Evolutionary conservation across 75 land plant species (phyloP), one percentile per base, ranked within the genome.

Genomic region (Picea sitchensis): DNA sequence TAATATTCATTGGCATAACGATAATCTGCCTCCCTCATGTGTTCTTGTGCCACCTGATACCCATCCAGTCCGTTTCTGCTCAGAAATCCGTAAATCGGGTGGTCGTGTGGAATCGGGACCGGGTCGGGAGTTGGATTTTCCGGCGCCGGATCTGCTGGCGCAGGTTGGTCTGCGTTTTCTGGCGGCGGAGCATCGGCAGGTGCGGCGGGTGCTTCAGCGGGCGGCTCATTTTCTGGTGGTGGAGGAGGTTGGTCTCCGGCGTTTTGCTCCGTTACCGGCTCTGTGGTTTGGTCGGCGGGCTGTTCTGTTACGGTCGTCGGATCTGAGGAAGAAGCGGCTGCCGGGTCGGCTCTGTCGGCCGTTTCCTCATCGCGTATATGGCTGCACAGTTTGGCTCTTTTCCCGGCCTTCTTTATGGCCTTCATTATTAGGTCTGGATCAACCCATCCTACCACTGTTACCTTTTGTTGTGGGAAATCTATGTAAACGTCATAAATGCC

Each of bases 331-430:
- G 77, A 57, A 38, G 83, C 79, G 3, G 56, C 67, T 1, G 76
- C 83, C 9, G 79, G 34, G 12, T 59, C 81, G 20, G 65, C 69
- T 21, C 51, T 21, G 15, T 57, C 77, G 61, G 61, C 59, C 23
- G 79, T 21, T 3, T 88, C 86, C 58, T 79, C 58, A 17, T 32
- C 75, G 67, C 83, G 84, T 0, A 76, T 20, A 65, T 91, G 86
- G 20, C 83, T 71, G 64, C 91, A 91, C 1, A 91, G 81, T 5
- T 82, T 83, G 59, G 89, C 91, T 32, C 41, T 78, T 65, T 91
- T 91, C 31, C 90, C 85, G 13, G 89, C 83, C 77, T 85, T 91
- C 79, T 82, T 89, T 14, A 91, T 83, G 56, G 91, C 93, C 79
- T 83, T 89, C 14, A 91, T 32, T 61, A 91, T 81, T 59, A 61